Evolutionary conservation across 495 filamentous ascomycete genomes (phyloP).

Genomic region (Penicillium desertorum): DNA sequence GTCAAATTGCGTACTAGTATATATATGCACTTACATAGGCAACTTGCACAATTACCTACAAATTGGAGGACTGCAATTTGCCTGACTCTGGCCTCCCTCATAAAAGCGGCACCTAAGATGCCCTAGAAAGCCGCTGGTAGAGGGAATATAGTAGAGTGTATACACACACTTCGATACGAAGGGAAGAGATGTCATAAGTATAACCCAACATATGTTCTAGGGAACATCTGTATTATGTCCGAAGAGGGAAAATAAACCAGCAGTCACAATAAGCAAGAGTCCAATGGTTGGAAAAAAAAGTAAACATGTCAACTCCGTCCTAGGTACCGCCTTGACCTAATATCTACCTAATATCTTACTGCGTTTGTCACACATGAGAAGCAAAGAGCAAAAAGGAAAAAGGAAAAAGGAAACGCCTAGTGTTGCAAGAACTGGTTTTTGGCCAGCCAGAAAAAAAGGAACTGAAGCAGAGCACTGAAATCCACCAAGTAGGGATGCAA

Average conservation of each 20-base stretch:
- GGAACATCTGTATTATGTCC: conserved; percentile 18
- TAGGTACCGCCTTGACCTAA: conserved; percentile 18
- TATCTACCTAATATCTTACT: conserved; percentile 31
- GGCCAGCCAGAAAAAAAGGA: conserved; percentile 18
- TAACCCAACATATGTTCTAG: background rate
- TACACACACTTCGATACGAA: background rate
- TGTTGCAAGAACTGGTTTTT: conserved; percentile 20
- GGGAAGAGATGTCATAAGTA: background rate
- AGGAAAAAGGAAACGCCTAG: conserved; percentile 23
- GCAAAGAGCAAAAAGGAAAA: background rate
- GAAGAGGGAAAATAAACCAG: conserved; percentile 8
- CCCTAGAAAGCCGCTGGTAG: background rate
- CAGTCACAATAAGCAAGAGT: conserved; percentile 8
- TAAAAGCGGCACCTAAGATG: background rate
- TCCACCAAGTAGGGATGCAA: conserved; percentile 6
- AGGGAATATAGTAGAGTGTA: background rate
- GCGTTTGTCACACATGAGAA: conserved; percentile 10
- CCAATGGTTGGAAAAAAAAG: conserved; percentile 9
- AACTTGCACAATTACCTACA: too few relatives aligned
- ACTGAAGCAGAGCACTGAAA: conserved; percentile 12
- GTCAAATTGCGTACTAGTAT: too few relatives aligned
- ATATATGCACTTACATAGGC: too few relatives aligned
- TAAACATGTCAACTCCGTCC: conserved; percentile 21
- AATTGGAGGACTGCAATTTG: background rate
- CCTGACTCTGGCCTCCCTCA: background rate